These are phyloP conservation scores for Escovopsis weberi DNA, from an alignment of 2,329 filamentous ascomycete genomes.

Conservation along the genomic window DNA sequence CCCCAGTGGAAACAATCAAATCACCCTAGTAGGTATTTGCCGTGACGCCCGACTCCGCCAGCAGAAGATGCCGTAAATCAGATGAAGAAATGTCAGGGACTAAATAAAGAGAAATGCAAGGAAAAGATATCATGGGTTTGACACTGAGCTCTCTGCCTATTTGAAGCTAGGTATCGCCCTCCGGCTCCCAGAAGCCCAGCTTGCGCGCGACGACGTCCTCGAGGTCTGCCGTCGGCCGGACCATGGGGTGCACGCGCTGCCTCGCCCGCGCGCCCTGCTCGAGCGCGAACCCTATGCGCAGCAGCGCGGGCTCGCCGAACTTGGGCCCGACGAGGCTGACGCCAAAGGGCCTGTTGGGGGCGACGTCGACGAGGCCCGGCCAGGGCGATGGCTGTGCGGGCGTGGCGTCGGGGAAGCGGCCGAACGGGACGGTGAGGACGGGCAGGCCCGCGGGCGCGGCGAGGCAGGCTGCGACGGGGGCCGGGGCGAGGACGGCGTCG, in stretches of 20 bases:
- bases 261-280: conserved; percentile 38
- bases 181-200: no score
- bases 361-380: conserved; percentile 30
- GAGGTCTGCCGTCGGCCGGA: conserved; percentile 18
- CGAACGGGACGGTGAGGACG: conserved; percentile 48
- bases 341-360: conserved; percentile 44
- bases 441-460: conserved; percentile 44
- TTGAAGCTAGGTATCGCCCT: no score
- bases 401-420: conserved; percentile 37
- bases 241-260: conserved; percentile 13
- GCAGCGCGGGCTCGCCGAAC: conserved; percentile 46
- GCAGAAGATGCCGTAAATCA: no score
- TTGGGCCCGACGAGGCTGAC: conserved; percentile 45
- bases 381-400: conserved; percentile 28
- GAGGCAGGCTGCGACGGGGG: conserved; percentile 28
- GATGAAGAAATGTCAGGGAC: no score
- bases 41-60: no score
- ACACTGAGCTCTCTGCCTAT: no score
- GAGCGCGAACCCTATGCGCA: conserved; percentile 53
- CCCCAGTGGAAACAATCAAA: no score
- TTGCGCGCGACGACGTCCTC: conserved; percentile 8
- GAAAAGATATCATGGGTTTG: no score
- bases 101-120: no score
- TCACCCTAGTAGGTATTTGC: no score
- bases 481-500: conserved; percentile 48